Percentiles rank a stretch among this genome's conserved stretches.
phyloP scores from a whole-genome alignment of 129 eudicot species.

The Arctium minus region DNA sequence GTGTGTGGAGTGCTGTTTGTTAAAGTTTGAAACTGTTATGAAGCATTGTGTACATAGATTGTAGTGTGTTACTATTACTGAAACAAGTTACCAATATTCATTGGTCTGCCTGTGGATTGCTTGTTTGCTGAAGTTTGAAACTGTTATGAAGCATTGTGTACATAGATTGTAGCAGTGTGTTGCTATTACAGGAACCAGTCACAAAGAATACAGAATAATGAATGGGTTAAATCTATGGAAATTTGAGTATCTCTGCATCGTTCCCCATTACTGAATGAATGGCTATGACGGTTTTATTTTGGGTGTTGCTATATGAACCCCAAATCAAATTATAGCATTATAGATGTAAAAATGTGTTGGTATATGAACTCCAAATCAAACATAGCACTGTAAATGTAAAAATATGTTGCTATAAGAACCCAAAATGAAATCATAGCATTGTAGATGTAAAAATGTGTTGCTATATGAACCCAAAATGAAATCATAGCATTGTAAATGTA shows the following conservation, averaged over 20 bases:
- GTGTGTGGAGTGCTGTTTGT: not conserved
- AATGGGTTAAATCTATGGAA: not conserved
- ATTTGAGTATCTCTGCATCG: not conserved
- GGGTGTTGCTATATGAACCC: not conserved
- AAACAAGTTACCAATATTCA: not conserved
- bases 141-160: not conserved
- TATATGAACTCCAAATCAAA: not conserved
- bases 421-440: too few species aligned
- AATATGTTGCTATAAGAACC: too few species aligned
- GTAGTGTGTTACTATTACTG: not conserved
- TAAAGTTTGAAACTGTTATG: not conserved
- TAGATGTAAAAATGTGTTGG: not conserved
- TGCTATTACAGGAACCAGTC: not conserved
- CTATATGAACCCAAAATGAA: too few species aligned
- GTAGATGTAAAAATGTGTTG: too few species aligned
- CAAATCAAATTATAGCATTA: not conserved
- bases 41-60: not conserved
- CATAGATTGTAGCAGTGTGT: not conserved
- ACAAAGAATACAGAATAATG: not conserved
- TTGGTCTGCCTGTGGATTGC: not conserved
- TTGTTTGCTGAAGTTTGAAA: not conserved
- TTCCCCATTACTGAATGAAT: not conserved
- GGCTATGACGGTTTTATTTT: not conserved
- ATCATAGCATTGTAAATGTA: too few species aligned
- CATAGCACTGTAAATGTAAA: not conserved